Evolutionary conservation across 805 yeast species (phyloP), one percentile per base, ranked within the genome.

Genomic region (Cyberlindnera xishuangbannaensis): DNA sequence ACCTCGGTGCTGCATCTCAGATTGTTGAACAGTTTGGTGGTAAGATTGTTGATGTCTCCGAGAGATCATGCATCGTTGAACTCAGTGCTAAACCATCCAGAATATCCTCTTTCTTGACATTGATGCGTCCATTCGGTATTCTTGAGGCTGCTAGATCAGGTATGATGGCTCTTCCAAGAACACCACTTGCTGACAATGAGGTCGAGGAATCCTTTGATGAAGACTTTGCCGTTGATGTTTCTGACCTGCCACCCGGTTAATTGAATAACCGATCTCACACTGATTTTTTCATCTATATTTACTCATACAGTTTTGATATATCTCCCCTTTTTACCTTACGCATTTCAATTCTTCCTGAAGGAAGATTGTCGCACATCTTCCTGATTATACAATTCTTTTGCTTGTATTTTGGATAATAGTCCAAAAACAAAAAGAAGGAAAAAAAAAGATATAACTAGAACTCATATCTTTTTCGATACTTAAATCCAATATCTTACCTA

Each of bases 111-210:
- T 88, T 88, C 60, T 75, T 92, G 56, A 83, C 83, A 43, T 75
- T 92, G 56, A 69, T 88, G 55, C 92, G 86, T 59, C 98, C 98
- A 28, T 92, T 92, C 56, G 98, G 98, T 55, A 79, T 92, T 38
- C 72, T 92, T 53, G 98, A 92, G 64, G 83, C 90, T 51, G 95
- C 97, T 27, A 77, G 98, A 65, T 82, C 95, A 17, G 98, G 98
- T 65, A 85, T 90, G 94, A 87, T 92, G 90, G 98, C 97, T 8
- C 72, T 92, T 52, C 94, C 97, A 55, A 80, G 97, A 73, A 85
- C 97, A 31, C 96, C 95, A 27, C 64, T 87, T 48, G 84, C 79
- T 44, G 52, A 54, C 24, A 64, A 58, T 27, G 76, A 69, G 18
- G 81, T 71, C 8, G 69, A 64, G 10, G 65, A 66, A 20, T 61